phyloP scores from a whole-genome alignment of 768 basidiomycete species.

The Leccinum subtestaceum region DNA sequence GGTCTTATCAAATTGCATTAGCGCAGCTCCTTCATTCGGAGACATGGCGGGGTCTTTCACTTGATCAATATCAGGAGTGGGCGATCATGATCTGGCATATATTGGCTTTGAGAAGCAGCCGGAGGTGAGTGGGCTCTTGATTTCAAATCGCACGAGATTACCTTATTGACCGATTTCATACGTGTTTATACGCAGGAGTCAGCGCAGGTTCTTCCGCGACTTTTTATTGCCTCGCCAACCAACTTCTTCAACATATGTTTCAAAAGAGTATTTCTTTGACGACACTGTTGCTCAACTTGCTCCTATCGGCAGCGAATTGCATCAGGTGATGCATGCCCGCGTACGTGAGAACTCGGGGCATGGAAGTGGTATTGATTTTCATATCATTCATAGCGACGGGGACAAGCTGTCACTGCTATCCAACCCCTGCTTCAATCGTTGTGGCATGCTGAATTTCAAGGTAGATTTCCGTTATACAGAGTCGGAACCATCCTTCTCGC shows the following conservation, averaged over 20 bases:
- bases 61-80: conserved; percentile 71
- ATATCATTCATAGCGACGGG: conserved; percentile 47
- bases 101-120: conserved; percentile 61
- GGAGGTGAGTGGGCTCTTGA: conserved; percentile 49
- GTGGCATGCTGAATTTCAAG: conserved; percentile 80
- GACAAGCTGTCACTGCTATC: conserved; percentile 59
- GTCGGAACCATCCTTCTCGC: conserved; percentile 70
- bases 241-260: conserved; percentile 45
- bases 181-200: conserved; percentile 41
- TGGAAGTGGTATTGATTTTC: conserved; percentile 4
- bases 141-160: background rate
- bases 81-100: conserved; percentile 77
- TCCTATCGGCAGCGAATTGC: conserved; percentile 40
- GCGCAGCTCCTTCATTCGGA: conserved; percentile 61
- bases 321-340: conserved; percentile 41
- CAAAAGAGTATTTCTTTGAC: conserved; percentile 57
- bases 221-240: conserved; percentile 61
- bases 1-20: conserved; percentile 60
- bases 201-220: conserved; percentile 63
- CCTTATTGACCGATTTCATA: conserved; percentile 12
- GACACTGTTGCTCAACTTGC: conserved; percentile 31
- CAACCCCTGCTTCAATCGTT: conserved; percentile 67
- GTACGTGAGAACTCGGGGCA: conserved; percentile 31
- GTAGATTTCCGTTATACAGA: conserved; percentile 64
- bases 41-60: conserved; percentile 65